Evolutionary conservation across 306 rosid species (phyloP), one percentile per base, ranked within the genome.

Genomic region (Trichosanthes truncata): DNA sequence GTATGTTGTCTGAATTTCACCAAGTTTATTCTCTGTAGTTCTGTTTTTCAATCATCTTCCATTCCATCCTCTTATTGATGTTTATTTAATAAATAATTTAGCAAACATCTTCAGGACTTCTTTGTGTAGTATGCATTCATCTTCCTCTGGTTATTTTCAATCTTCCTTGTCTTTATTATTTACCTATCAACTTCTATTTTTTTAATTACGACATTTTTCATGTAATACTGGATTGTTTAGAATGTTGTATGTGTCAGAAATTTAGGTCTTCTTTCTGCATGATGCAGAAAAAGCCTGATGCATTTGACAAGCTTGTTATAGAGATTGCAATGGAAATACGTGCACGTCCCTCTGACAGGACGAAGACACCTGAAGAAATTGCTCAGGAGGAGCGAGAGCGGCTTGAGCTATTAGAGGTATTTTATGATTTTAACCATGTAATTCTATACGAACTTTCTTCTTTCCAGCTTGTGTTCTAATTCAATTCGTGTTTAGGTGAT

Each of bases 311-410:
- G 84, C 88, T 86, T 82, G 90, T 91, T 56, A 91, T 79, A 85
- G 90, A 84, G 76, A 82, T 93, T 95, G 90, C 86, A 73, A 53
- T 91, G 83, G 97, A 90, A 83, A 89, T 88, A 82, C 93, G 99
- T 75, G 99, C 96, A 79, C 97, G 93, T 41, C 99, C 99, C 33
- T 95, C 97, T 15, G 93, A 90, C 59, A 90, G 97, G 89, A 88
- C 88, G 68, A 95, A 93, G 82, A 85, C 97, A 43, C 91, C 92
- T 7, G 97, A 91, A 83, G 97, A 95, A 86, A 88, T 93, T 87
- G 97, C 97, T 53, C 97, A 90, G 80, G 97, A 91, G 85, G 97
- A 95, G 87, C 90, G 92, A 80, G 99, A 93, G 74, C 88, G 82
- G 48, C 84, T 95, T 36, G 93, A 93, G 85, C 53, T 5, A 49